A percentile compares a stretch with the other conserved stretches of the same genome.
phyloP scores from a whole-genome alignment of 1,284 basidiomycete species.

The Irpex sp. region DNA sequence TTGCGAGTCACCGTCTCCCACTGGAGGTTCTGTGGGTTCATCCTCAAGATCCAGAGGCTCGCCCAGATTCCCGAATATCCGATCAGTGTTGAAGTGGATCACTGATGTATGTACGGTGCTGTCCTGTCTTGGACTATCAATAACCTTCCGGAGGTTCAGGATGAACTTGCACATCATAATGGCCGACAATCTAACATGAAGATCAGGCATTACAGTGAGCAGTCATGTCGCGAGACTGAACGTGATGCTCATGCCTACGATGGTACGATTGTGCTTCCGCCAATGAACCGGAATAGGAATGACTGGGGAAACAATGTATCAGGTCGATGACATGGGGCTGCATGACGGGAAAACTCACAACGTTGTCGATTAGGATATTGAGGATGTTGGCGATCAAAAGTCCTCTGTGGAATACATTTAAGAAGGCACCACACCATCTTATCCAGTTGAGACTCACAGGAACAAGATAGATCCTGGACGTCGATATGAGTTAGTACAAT shows the following conservation, averaged over 20 bases:
- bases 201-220: too few relatives aligned
- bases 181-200: too few relatives aligned
- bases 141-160: too few relatives aligned
- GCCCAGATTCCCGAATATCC: neutral
- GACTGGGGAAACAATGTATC: neutral
- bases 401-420: neutral
- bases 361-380: neutral
- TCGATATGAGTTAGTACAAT: neutral
- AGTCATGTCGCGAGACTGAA: too few relatives aligned
- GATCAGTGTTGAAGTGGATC: neutral
- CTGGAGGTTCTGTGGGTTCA: too few relatives aligned
- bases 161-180: too few relatives aligned
- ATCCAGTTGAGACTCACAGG: neutral
- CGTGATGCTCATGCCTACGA: too few relatives aligned
- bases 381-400: neutral
- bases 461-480: neutral
- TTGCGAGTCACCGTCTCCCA: too few relatives aligned
- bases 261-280: neutral
- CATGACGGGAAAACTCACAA: neutral
- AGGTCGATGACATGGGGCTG: neutral
- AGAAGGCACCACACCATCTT: neutral
- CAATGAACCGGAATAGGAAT: neutral
- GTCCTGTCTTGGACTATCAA: too few relatives aligned
- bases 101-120: too few relatives aligned
- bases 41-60: too few relatives aligned